A percentile compares a stretch with the other conserved stretches of the same genome.
Evolutionary conservation across 495 filamentous ascomycete species (phyloP).

Genomic region (Aspergillus olivimuriae): DNA sequence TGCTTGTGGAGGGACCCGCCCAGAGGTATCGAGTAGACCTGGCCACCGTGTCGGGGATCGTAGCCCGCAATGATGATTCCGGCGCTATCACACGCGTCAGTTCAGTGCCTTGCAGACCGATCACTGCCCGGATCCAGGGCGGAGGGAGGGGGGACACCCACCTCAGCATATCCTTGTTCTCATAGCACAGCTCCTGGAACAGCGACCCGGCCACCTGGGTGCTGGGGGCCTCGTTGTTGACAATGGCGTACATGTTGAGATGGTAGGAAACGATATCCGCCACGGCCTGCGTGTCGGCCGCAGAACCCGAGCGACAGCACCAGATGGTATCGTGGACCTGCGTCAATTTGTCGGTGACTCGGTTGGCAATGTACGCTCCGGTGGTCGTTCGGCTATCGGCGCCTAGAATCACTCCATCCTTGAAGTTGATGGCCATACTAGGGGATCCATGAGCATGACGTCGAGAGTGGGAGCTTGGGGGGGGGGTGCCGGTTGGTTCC

Average conservation of each 20-base stretch:
- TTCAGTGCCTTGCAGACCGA: no score
- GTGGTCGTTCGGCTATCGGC: slow-evolving; percentile 98
- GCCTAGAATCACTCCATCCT: slow-evolving; percentile 91
- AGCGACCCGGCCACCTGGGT: slow-evolving; percentile 90
- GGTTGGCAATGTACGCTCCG: slow-evolving; percentile 96
- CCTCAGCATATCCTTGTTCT: slow-evolving; percentile 90
- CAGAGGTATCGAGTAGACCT: slow-evolving; percentile 94
- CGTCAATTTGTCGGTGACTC: slow-evolving; percentile 98
- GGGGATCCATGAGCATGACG: slow-evolving; percentile 76
- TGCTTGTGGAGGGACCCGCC: slow-evolving; percentile 98
- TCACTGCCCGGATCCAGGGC: no score
- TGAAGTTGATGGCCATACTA: slow-evolving; percentile 83
- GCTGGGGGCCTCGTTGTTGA: slow-evolving; percentile 79
- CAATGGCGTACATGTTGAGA: slow-evolving; percentile 83
- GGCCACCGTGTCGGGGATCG: slow-evolving; percentile 86
- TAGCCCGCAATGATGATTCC: slow-evolving; percentile 97
- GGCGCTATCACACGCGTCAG: slow-evolving; percentile 49
- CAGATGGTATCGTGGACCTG: slow-evolving; percentile 98
- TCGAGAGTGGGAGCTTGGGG: slow-evolving; percentile 42
- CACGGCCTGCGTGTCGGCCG: slow-evolving; percentile 95
- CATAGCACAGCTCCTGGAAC: slow-evolving; percentile 96
- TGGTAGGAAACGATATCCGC: slow-evolving; percentile 97
- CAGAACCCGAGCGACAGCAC: slow-evolving; percentile 97
- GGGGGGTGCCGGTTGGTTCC: background rate
- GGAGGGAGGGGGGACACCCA: slow-evolving; percentile 23